These are phyloP conservation scores for Hymenoscyphus fraxineus DNA, from an alignment of 2,329 filamentous ascomycete species.

Conservation along the genomic window DNA sequence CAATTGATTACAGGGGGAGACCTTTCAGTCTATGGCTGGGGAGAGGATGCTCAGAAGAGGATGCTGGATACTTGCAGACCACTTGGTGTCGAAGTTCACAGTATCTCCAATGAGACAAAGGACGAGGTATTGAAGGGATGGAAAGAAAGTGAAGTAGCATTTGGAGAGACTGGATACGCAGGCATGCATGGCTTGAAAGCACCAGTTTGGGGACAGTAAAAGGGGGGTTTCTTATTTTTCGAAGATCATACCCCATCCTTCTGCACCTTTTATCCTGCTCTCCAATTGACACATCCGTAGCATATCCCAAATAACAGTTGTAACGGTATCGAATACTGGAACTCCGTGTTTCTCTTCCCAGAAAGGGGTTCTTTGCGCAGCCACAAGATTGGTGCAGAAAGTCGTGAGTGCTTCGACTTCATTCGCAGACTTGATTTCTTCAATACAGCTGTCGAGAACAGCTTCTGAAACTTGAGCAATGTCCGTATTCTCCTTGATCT, in stretches of 20 bases:
- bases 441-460: slow-evolving; percentile 29
- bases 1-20: slow-evolving; percentile 50
- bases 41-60: slow-evolving; percentile 60
- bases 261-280: slow-evolving; percentile 31
- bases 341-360: slow-evolving; percentile 40
- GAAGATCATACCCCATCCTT: slow-evolving; percentile 39
- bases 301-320: slow-evolving; percentile 42
- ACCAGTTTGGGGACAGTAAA: slow-evolving; percentile 24
- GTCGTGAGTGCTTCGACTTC: slow-evolving; percentile 37
- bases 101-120: slow-evolving; percentile 47
- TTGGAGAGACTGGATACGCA: slow-evolving; percentile 44
- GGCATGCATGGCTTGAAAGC: slow-evolving; percentile 61
- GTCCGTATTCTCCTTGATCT: slow-evolving; percentile 37
- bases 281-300: slow-evolving; percentile 31
- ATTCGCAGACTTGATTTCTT: slow-evolving; percentile 19
- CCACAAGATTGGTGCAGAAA: slow-evolving; percentile 43
- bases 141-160: slow-evolving; percentile 55
- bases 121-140: slow-evolving; percentile 53
- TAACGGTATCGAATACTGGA: slow-evolving; percentile 41
- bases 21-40: slow-evolving; percentile 77
- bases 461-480: slow-evolving; percentile 38
- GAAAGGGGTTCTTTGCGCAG: slow-evolving; percentile 37
- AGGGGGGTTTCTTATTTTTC: slow-evolving; percentile 10
- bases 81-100: slow-evolving; percentile 70
- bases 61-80: slow-evolving; percentile 70